A percentile compares a stretch with the other conserved stretches of the same genome.
Conservation (phyloP, 441 rosid genomes). For the Populus tomentosa region DNA sequence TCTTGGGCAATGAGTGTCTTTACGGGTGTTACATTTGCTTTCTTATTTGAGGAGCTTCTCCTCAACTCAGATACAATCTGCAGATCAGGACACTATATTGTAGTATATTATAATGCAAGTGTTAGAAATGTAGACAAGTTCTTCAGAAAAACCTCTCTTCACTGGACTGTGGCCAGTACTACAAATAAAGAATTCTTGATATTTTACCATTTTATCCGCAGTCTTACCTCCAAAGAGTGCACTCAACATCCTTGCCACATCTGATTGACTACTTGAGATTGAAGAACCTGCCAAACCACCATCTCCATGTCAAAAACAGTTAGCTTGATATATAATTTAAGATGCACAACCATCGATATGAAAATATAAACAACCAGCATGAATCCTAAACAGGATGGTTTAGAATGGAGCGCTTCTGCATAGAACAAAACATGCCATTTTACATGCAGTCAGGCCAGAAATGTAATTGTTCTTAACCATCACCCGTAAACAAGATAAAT, state of each 20-base stretch:
- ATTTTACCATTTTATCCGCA: conserved; percentile 64
- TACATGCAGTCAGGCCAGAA: neutral
- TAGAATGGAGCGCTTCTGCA: neutral
- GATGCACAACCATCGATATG: neutral
- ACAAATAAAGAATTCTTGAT: conserved; percentile 1
- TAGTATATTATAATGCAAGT: conserved; percentile 21
- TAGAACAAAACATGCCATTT: neutral
- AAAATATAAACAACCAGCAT: neutral
- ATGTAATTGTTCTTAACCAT: too few species aligned
- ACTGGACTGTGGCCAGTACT: conserved; percentile 11
- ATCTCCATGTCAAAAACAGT: conserved; percentile 30
- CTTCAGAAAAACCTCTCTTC: conserved; percentile 12
- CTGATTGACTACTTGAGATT: conserved; percentile 62
- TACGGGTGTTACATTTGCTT: conserved; percentile 60
- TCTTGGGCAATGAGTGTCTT: conserved; percentile 82
- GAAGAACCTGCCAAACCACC: conserved; percentile 58
- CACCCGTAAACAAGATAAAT: neutral
- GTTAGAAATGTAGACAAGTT: conserved; percentile 6
- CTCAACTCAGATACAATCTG: conserved; percentile 59
- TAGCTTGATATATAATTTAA: neutral
- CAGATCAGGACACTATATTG: conserved; percentile 20
- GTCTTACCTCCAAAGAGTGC: conserved; percentile 48
- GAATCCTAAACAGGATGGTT: neutral
- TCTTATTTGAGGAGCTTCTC: conserved; percentile 61
- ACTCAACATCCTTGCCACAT: conserved; percentile 48